Base-by-base conservation (phyloP, 1,139 yeast genomes). In the Yamadazyma oceani region DNA sequence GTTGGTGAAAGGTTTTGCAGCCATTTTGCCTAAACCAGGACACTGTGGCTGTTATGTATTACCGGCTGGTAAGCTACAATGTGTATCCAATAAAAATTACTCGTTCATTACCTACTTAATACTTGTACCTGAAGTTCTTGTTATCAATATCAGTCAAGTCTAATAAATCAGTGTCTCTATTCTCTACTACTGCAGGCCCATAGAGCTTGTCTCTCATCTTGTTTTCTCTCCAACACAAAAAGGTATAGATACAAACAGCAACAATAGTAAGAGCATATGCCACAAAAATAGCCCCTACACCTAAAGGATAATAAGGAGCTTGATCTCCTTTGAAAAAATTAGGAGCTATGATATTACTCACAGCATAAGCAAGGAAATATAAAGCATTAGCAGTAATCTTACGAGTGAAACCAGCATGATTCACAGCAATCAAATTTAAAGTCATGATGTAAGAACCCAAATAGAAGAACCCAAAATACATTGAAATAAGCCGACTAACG, bases 141-240 rank as follows among this genome's bases (percentile, higher is more conserved):
- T 62, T 62, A 42, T 62, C 63, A 33, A 50, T 48, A 41, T 63
- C 69, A 12, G 68, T 63, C 45, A 53, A 39, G 32, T 62, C 69
- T 38, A 54, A 53, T 42, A 63, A 59, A 26, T 66, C 69, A 2
- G 62, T 62, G 37, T 59, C 58, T 36, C 53, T 46, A 10, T 51
- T 57, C 32, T 52, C 48, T 36, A 50, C 57, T 15, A 49, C 55
- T 26, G 54, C 48, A 31, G 45, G 46, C 2, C 64, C 63, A 35
- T 55, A 54, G 26, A 47, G 50, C 26, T 46, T 43, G 36, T 59
- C 51, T 37, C 45, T 60, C 49, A 35, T 41, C 35, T n/a, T 39
- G 43, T 43, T 63, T 58, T 46, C 64, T 50, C 35, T 43, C 41
- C 45, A 42, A 38, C 42, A 59, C 40, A 26, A 54, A 31, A 30